phyloP scores from a whole-genome alignment of 2,329 filamentous ascomycete species.

The Clonostachys rosea region DNA sequence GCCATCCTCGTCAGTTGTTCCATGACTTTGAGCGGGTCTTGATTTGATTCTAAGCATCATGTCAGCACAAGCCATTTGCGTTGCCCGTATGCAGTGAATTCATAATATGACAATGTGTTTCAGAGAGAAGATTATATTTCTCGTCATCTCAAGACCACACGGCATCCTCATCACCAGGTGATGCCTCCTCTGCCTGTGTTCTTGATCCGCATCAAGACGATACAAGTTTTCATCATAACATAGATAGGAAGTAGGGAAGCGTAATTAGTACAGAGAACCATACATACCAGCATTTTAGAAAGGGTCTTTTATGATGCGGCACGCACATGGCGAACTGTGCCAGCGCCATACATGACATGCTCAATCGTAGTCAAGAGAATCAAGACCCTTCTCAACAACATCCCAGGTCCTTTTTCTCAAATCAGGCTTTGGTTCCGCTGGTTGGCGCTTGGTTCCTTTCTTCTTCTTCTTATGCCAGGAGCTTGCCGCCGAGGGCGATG shows the following conservation, averaged over 20 bases:
- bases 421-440: constrained; percentile 50
- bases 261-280: constrained; percentile 2
- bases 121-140: constrained; percentile 52
- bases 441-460: constrained; percentile 27
- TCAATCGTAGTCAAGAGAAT: constrained; percentile 57
- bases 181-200: constrained; percentile 23
- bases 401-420: constrained; percentile 65
- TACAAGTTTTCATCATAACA: constrained; percentile 80
- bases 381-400: constrained; percentile 56
- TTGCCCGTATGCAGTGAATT: too few species aligned
- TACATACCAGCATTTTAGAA: background rate
- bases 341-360: background rate
- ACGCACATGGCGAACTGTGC: too few species aligned
- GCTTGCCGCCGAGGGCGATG: background rate
- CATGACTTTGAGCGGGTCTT: too few species aligned
- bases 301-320: too few species aligned
- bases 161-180: constrained; percentile 18
- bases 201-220: constrained; percentile 83
- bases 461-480: constrained; percentile 9
- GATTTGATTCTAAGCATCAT: too few species aligned
- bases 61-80: too few species aligned
- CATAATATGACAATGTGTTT: constrained; percentile 8
- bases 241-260: constrained; percentile 3
- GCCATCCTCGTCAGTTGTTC: too few species aligned
- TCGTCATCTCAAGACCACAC: constrained; percentile 36